Evolutionary conservation across 495 filamentous ascomycete genomes (phyloP), one percentile per base, ranked within the genome.

Genomic region (Neurospora sp.): DNA sequence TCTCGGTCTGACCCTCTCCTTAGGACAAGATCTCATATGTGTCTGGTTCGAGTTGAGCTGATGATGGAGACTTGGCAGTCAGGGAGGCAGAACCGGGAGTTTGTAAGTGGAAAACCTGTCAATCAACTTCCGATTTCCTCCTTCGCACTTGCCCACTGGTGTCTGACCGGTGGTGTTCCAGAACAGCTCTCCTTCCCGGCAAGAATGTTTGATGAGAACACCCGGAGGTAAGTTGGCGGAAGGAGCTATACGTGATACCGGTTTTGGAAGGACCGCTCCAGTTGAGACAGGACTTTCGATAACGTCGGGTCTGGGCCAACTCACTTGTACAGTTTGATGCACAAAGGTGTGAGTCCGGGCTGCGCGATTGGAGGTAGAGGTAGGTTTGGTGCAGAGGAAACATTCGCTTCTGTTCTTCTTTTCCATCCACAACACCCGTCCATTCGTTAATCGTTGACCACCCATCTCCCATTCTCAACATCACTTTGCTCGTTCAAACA

Each of bases 151-250:
- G 6, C 16, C 16, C 0, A n/a, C 2, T 18, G 6, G 16, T 3
- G 6, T n/a, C 18, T 44, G 18, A 45, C 3, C 8, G 3, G 3
- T 9, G 8, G 42, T 45, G 1, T 9, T n/a, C 2, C 42, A 44
- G 7, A n/a, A 0, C 42, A 45, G 3, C 1, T n/a, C 3, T 45
- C 3, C 42, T 45, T 45, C 8, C 40, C 42, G 18, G 42, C 0
- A 0, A n/a, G 1, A 0, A 45, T 0, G 0, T 1, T 3, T 1
- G 18, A n/a, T 1, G 18, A 45, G 8, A n/a, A 1, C 42, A n/a
- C 8, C 18, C 9, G 1, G 18, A 20, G 8, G 8, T 0, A 45
- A n/a, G 18, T 45, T 20, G 18, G 42, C 8, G 42, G 42, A 45
- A 45, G 9, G 42, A 9, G 1, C 18, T n/a, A 45, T 1, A n/a